Percentiles rank a stretch among this genome's conserved stretches.
Conservation (phyloP, 2,329 filamentous ascomycete species). For the Alternaria panax region DNA sequence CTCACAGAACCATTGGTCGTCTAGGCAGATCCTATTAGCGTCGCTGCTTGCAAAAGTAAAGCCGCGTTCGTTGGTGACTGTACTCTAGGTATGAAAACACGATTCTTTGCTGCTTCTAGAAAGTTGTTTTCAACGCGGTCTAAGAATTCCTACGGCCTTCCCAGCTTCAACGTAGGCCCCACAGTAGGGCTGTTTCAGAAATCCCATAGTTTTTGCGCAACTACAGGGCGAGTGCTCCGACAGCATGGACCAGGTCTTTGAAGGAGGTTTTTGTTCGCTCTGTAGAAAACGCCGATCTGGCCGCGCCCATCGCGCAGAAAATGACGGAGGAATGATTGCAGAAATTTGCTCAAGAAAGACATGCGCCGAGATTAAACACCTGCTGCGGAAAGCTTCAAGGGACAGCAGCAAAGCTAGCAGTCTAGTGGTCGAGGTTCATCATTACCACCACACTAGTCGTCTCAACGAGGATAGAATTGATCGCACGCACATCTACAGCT, state of each 20-base stretch:
- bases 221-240: background rate
- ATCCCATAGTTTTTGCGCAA: background rate
- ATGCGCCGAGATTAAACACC: slow-evolving; percentile 8
- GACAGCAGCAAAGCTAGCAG: slow-evolving; percentile 10
- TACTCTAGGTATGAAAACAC: background rate
- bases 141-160: background rate
- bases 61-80: background rate
- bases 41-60: background rate
- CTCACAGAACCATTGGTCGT: background rate
- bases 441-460: slow-evolving; percentile 13
- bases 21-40: background rate
- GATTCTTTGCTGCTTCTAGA: background rate
- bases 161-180: background rate
- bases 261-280: slow-evolving; percentile 6
- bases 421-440: slow-evolving; percentile 9
- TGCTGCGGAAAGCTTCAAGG: background rate
- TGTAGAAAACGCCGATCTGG: slow-evolving; percentile 9
- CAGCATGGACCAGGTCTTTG: background rate
- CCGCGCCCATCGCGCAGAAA: background rate
- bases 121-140: background rate
- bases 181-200: background rate
- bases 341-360: slow-evolving; percentile 13
- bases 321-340: slow-evolving; percentile 4
- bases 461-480: slow-evolving; percentile 1
- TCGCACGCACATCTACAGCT: slow-evolving; percentile 2